These are phyloP conservation scores for Beta corolliflora DNA, from an alignment of 179 eudicot species.

Conservation along the genomic window DNA sequence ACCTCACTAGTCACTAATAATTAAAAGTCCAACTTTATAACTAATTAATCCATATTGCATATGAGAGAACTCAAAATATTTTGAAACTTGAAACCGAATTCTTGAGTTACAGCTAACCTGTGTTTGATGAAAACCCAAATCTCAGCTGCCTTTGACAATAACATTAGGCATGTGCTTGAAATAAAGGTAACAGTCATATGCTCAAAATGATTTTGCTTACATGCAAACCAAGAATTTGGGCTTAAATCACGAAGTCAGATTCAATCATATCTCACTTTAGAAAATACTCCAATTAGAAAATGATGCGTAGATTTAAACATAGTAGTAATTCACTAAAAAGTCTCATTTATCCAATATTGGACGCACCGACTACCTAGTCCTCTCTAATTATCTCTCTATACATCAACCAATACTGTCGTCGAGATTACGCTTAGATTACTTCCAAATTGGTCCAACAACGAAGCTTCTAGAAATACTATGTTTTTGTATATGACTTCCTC, in stretches of 20 bases:
- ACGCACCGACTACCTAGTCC: too few species aligned
- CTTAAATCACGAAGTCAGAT: neutral
- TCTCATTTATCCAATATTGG: too few species aligned
- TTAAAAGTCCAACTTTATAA: too few species aligned
- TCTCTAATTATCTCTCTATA: too few species aligned
- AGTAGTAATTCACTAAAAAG: neutral
- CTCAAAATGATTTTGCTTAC: constrained; percentile 13
- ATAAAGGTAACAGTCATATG: neutral
- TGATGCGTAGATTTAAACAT: neutral
- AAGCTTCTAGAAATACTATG: neutral
- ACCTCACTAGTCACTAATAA: too few species aligned
- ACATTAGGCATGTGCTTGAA: neutral
- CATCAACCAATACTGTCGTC: neutral
- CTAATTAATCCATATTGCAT: too few species aligned
- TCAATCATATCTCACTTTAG: constrained; percentile 13
- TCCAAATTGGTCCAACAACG: neutral
- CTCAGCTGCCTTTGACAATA: neutral
- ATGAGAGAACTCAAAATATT: too few species aligned
- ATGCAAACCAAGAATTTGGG: constrained; percentile 18
- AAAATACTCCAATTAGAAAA: too few species aligned
- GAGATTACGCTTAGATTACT: neutral
- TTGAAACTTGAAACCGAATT: too few species aligned
- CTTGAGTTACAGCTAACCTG: neutral
- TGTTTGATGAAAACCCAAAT: neutral
- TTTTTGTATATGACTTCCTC: too few species aligned